Conservation (phyloP, 257 asterid genomes). For the Solanum piurae region DNA sequence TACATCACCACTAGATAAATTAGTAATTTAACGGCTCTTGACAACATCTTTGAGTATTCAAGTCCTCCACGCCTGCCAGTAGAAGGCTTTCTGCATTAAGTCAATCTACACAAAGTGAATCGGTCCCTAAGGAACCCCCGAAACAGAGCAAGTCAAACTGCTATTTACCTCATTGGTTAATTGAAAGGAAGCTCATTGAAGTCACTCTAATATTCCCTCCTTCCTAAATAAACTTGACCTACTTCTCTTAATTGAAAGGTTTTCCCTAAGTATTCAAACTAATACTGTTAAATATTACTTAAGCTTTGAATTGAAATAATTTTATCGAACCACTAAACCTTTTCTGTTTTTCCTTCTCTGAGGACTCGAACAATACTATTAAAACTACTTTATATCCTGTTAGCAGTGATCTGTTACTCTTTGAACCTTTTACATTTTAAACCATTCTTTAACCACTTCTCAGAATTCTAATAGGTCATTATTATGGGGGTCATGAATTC, state of each 20-base stretch:
- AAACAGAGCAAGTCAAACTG: not conserved
- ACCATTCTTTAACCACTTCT: not conserved
- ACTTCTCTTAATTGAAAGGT: not conserved
- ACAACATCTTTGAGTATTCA: not conserved
- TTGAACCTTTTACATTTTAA: not conserved
- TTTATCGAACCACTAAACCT: not conserved
- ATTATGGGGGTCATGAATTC: not conserved
- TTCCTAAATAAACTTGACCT: not conserved
- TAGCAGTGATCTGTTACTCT: not conserved
- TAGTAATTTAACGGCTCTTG: not conserved
- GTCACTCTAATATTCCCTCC: not conserved
- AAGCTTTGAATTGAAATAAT: not conserved
- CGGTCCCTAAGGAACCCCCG: not conserved
- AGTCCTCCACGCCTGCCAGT: not conserved
- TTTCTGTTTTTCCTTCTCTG: not conserved
- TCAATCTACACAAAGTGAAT: not conserved
- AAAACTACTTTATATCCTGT: not conserved
- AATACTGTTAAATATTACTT: not conserved
- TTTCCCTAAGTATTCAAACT: not conserved
- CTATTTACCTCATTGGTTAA: not conserved
- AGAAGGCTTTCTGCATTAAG: not conserved
- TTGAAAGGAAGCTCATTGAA: not conserved
- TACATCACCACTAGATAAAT: not conserved
- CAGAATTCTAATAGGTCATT: not conserved
- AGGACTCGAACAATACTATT: not conserved